Percentiles rank a stretch among this genome's conserved stretches.
Evolutionary conservation across 345 rosid species (phyloP).

Genomic region (Citrus maxima): DNA sequence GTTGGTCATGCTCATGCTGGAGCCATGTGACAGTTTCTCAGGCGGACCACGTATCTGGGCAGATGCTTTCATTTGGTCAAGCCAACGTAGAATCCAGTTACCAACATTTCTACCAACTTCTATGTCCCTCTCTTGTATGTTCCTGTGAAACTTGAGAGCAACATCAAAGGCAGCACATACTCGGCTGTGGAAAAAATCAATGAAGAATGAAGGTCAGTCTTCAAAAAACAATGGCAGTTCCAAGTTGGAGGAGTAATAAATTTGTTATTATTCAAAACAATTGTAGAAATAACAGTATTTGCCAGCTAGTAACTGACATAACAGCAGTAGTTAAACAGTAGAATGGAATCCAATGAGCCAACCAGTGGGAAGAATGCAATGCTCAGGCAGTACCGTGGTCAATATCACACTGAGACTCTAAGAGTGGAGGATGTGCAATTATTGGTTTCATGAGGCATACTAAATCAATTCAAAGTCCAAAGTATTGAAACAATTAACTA

Average conservation of each 20-base stretch:
- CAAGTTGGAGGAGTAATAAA: too few relatives aligned
- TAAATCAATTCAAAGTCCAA: background rate
- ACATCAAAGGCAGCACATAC: constrained; percentile 59
- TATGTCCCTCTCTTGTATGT: constrained; percentile 73
- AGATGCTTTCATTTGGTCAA: constrained; percentile 77
- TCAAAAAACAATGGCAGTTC: too few relatives aligned
- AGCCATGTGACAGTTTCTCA: constrained; percentile 22
- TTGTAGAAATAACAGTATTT: too few relatives aligned
- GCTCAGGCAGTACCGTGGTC: background rate
- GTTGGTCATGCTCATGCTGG: constrained; percentile 38
- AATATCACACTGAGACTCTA: background rate
- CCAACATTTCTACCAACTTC: constrained; percentile 66
- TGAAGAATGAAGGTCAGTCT: background rate
- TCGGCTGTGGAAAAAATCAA: constrained; percentile 40
- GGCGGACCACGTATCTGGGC: constrained; percentile 64
- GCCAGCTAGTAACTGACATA: background rate
- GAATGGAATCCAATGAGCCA: background rate
- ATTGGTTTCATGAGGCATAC: background rate
- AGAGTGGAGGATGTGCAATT: background rate
- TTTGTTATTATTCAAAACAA: too few relatives aligned
- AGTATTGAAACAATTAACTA: background rate
- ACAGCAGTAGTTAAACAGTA: background rate
- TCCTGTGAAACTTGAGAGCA: constrained; percentile 61
- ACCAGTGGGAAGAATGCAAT: background rate
- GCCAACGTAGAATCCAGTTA: constrained; percentile 75